A percentile compares a stretch with the other conserved stretches of the same genome.
Evolutionary conservation across 1,284 basidiomycete genomes (phyloP).

Genomic region (Cutaneotrichosporon cutaneum): DNA sequence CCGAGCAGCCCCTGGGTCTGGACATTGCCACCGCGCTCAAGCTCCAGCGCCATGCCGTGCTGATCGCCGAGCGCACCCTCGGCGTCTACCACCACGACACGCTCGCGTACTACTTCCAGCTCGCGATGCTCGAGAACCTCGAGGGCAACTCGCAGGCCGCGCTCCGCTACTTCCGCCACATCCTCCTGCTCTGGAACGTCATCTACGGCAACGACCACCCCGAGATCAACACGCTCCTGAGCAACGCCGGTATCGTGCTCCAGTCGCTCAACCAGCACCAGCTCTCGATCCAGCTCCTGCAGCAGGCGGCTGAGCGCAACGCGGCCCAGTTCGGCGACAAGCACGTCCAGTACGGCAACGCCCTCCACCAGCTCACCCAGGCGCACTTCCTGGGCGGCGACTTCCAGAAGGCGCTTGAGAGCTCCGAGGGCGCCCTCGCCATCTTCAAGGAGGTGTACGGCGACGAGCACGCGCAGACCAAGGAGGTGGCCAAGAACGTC

Average conservation of each 20-base stretch:
- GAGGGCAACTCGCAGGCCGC: constrained; percentile 54
- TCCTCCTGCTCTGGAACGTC: constrained; percentile 57
- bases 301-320: constrained; percentile 41
- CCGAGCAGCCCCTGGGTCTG: constrained; percentile 48
- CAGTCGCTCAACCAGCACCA: constrained; percentile 49
- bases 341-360: constrained; percentile 47
- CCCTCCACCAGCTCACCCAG: constrained; percentile 53
- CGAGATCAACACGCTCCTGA: constrained; percentile 55
- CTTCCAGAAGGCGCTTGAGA: constrained; percentile 50
- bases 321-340: constrained; percentile 44
- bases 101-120: constrained; percentile 59
- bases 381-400: constrained; percentile 52
- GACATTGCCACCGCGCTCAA: constrained; percentile 56
- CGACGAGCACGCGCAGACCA: constrained; percentile 51
- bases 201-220: constrained; percentile 59
- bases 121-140: constrained; percentile 58
- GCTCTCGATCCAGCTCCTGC: constrained; percentile 44
- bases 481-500: constrained; percentile 54
- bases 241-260: constrained; percentile 52
- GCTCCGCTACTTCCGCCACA: constrained; percentile 57
- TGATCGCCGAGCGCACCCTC: constrained; percentile 58
- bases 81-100: constrained; percentile 60
- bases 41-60: constrained; percentile 59
- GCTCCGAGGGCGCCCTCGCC: constrained; percentile 47
- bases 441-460: constrained; percentile 53